These are phyloP conservation scores for Ailanthus altissimus DNA, from an alignment of 345 rosid species.

Conservation along the genomic window DNA sequence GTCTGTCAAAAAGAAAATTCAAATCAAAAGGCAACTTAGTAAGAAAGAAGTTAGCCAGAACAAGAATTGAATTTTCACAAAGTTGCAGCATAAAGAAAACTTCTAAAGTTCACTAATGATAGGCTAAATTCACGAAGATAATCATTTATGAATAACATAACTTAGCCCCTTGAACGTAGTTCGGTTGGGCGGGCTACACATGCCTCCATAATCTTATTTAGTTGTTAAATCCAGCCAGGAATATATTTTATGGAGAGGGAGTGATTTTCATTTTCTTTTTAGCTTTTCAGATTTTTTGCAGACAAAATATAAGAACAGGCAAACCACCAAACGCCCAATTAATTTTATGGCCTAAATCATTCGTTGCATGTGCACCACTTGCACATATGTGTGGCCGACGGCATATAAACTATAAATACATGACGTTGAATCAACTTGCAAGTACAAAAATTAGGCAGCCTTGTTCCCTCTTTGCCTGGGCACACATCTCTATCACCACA, in stretches of 20 bases:
- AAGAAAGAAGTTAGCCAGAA: background rate
- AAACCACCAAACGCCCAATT: background rate
- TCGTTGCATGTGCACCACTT: constrained; percentile 6
- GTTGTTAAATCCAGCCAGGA: background rate
- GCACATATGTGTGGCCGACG: background rate
- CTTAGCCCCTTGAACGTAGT: no score
- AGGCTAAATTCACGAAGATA: no score
- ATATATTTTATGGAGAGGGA: no score
- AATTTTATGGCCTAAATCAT: background rate
- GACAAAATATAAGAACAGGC: background rate
- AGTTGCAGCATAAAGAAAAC: background rate
- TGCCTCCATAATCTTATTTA: background rate
- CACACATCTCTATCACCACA: constrained; percentile 16
- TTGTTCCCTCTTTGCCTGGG: background rate
- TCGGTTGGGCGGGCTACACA: background rate
- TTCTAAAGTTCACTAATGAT: background rate
- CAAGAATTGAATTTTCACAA: background rate
- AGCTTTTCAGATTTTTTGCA: background rate
- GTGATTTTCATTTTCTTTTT: background rate
- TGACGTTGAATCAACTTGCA: background rate
- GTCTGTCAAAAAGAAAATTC: constrained; percentile 39
- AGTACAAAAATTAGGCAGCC: background rate
- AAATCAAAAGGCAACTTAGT: background rate
- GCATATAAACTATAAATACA: background rate
- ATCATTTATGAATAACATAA: constrained; percentile 2